Percentiles rank a stretch among this genome's conserved stretches.
Evolutionary conservation across 805 yeast species (phyloP).

Genomic region (Sugiyamaella chiloensis): DNA sequence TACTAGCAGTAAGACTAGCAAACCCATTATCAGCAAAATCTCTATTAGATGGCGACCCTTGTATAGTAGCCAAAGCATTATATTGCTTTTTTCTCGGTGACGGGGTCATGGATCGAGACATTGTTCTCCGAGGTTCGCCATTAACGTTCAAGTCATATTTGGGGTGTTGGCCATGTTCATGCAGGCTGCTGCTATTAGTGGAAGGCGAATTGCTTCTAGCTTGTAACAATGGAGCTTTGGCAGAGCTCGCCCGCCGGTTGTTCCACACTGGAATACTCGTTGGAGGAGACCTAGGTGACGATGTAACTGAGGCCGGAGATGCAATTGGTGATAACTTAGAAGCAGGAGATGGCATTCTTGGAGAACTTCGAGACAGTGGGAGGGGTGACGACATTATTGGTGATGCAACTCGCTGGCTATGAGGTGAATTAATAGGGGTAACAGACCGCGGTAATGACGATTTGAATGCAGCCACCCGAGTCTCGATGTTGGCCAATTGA

Average conservation of each 20-base stretch:
- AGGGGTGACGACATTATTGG: background rate
- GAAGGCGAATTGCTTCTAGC: background rate
- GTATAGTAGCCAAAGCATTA: background rate
- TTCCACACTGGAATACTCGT: conserved; percentile 13
- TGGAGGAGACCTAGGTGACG: background rate
- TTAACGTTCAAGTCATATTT: background rate
- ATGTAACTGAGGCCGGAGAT: background rate
- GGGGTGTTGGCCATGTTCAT: no score
- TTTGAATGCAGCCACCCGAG: conserved; percentile 30
- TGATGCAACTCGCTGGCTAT: conserved; percentile 2
- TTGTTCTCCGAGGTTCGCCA: background rate
- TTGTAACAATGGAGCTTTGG: background rate
- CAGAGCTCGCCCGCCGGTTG: background rate
- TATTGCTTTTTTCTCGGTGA: background rate
- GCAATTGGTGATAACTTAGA: background rate
- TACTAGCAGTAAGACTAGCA: background rate
- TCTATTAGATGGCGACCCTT: background rate
- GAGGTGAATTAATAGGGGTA: conserved; percentile 14
- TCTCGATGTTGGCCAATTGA: conserved; percentile 28
- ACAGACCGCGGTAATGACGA: conserved; percentile 24
- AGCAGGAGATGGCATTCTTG: background rate
- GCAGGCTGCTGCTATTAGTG: background rate
- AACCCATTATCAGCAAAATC: background rate
- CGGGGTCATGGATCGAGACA: background rate
- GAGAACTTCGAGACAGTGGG: background rate